Evolutionary conservation across 345 rosid genomes (phyloP).

Genomic region (Gossypium anomalum): DNA sequence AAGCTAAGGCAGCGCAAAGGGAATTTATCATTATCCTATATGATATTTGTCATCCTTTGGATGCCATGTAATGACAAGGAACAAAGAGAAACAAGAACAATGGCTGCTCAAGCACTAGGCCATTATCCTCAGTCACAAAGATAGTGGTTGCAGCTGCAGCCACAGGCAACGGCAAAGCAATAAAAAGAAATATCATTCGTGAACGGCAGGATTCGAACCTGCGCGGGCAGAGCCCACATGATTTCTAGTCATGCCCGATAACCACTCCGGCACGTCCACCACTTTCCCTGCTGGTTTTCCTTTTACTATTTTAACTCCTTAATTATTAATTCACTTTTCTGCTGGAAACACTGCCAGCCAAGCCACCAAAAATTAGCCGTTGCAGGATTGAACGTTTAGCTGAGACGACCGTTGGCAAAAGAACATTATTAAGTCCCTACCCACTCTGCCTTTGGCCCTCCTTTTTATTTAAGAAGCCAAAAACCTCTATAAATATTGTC

Average conservation of each 20-base stretch:
- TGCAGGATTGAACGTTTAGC: constrained; percentile 7
- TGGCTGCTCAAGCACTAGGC: background rate
- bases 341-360: background rate
- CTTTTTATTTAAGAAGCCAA: background rate
- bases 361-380: background rate
- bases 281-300: background rate
- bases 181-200: background rate
- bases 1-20: no score
- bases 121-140: background rate
- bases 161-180: no score
- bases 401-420: background rate
- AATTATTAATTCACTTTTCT: background rate
- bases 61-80: no score
- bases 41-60: no score
- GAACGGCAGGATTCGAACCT: constrained; percentile 79
- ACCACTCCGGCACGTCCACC: constrained; percentile 96
- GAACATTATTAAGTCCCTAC: background rate
- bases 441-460: background rate
- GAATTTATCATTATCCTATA: no score
- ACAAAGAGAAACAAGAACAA: no score
- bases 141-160: background rate
- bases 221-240: constrained; percentile 95
- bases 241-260: constrained; percentile 97
- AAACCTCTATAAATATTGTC: background rate
- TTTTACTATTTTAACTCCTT: rapidly evolving